Evolutionary conservation across 305 asterid genomes (phyloP).

Genomic region (Fraxinus sp.): DNA sequence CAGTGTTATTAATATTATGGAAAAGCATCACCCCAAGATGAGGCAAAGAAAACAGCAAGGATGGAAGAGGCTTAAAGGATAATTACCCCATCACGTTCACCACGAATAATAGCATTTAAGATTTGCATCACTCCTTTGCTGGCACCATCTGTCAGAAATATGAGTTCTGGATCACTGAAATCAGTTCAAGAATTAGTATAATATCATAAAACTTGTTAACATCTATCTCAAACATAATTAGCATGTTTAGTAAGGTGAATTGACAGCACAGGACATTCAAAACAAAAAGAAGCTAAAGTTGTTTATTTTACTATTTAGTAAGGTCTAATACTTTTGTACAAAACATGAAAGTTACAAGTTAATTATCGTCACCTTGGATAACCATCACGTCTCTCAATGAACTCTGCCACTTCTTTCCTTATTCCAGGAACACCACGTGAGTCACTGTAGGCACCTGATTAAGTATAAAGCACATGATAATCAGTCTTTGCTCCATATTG

Average conservation of each 20-base stretch:
- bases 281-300: not conserved
- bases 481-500: constrained; percentile 9
- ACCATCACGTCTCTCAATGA: constrained; percentile 92
- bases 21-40: not conserved
- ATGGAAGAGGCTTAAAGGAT: constrained; percentile 15
- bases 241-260: not conserved
- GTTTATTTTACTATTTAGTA: not conserved
- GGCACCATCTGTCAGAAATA: constrained; percentile 96
- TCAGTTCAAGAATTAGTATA: constrained; percentile 17
- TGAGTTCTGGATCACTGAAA: constrained; percentile 94
- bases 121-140: constrained; percentile 99
- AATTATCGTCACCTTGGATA: constrained; percentile 66
- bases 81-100: constrained; percentile 74
- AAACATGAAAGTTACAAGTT: constrained; percentile 7
- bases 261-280: not conserved
- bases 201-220: not conserved
- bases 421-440: constrained; percentile 91
- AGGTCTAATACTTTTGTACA: not conserved
- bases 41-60: not conserved
- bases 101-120: constrained; percentile 64
- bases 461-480: constrained; percentile 21
- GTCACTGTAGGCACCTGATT: constrained; percentile 89
- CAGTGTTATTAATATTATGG: constrained; percentile 5
- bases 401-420: constrained; percentile 89
- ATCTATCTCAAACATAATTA: not conserved